Evolutionary conservation across 2,329 filamentous ascomycete genomes (phyloP), one percentile per base, ranked within the genome.

Genomic region (Stachybotrys echinatus): DNA sequence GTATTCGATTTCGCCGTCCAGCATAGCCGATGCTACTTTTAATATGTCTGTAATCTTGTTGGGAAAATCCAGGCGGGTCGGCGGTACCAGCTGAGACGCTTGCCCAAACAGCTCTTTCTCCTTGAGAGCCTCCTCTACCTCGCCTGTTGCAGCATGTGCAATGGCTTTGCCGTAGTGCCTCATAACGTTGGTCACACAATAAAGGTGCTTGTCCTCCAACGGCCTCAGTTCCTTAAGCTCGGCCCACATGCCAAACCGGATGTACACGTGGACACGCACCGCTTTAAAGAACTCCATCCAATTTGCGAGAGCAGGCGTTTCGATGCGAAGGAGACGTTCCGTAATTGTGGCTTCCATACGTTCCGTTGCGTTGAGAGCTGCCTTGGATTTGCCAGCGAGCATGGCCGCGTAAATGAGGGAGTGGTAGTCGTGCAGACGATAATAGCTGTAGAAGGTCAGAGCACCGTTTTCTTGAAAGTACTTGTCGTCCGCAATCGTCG

Each of bases 331-430:
- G 5, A 88, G 61, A 1, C 76, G 74, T 50, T 83, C 79, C 0
- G 85, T 77, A 4, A 89, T 66, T 0, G 79, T 77, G 0, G 62
- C 64, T 57, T 88, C 84, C 50, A 89, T 73, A 39, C 72, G 70
- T 0, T 59, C 53, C 0, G 77, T 76, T 0, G 83, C 81, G 2
- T 83, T 73, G 2, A 89, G 63, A 0, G 84, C 81, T n/a, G 81
- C 71, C 23, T 68, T 61, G 0, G 73, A 83, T 59, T 84, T 77
- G 0, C 83, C 87, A 0, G 83, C 80, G 54, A 89, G 84, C 84
- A 89, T 87, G 38, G 85, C 84, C 2, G 83, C 84, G 59, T 89
- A 89, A 44, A 88, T 78, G 4, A 80, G 74, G 51, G 86, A 88
- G 60, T 89, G 85, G 55, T 81, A 83, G 57, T 89, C 73, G 62